Base-by-base conservation (phyloP, 2,329 filamentous ascomycete species). In the Eutypella sp. region DNA sequence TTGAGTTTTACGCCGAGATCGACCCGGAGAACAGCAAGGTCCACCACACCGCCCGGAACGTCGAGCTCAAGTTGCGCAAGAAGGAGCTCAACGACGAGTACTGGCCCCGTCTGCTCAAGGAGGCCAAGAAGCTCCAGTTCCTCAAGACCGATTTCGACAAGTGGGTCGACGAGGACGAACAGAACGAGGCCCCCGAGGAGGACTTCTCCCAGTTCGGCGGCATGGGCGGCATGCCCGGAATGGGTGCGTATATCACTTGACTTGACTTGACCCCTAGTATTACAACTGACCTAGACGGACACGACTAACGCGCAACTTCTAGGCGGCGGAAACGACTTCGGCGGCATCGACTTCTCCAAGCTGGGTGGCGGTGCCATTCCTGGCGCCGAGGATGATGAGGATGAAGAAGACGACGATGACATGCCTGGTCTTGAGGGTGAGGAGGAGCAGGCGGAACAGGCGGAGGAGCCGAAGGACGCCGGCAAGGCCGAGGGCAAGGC, bases 91-190 rank as follows among this genome's bases (percentile, higher is more conserved):
- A 90, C 72, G 82, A 89, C 63, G 89, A 93, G 71, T 97, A 85
- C 81, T 99, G 93, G 93, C 91, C 91, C 53, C 84, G 93, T 54
- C 79, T 99, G 62, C 79, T 96, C 67, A 96, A 96, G 84, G 88
- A 92, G 50, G 70, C 75, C 57, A 85, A 89, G 79, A 96, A 89
- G 77, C 74, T 88, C 45, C 93, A 97, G 74, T 99, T 90, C 81
- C 73, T 99, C 63, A 96, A 96, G 85, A 97, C 93, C 55, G 87
- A 99, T 74, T 99, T 99, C 61, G 91, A 96, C 76, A 96, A 96
- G 86, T 96, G 91, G 91, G 88, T 96, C 62, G 91, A 96, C 59
- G 89, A 96, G 81, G 91, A 99, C 66, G 93, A 99, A 81, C 93
- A 99, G 76, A 87, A 97, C 64, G 90, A 89, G 70, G 85, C 81